Percentiles rank a stretch among this genome's conserved stretches.
phyloP scores from a whole-genome alignment of 2,329 filamentous ascomycete species.

The Pyrenochaeta sp. region DNA sequence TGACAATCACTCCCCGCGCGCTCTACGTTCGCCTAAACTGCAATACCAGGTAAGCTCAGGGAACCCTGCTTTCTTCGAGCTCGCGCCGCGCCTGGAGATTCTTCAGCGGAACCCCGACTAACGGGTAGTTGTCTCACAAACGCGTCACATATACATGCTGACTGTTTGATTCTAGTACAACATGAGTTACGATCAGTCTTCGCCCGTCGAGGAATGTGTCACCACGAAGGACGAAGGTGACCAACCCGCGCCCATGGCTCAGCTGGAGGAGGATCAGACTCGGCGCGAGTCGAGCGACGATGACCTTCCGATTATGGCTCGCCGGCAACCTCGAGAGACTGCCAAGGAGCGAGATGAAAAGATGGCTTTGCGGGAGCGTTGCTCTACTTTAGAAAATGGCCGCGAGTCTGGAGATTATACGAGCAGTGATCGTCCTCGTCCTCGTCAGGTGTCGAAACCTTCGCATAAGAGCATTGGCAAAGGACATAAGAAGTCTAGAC shows the following conservation, averaged over 20 bases:
- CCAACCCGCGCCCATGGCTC: not conserved
- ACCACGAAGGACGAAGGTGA: not conserved
- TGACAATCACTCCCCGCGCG: not conserved
- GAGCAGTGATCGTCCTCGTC: not conserved
- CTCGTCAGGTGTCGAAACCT: slow-evolving; percentile 5
- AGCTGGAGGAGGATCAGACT: not conserved
- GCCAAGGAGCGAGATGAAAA: not conserved
- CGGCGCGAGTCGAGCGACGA: not conserved
- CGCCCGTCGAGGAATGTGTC: not conserved
- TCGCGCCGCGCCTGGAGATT: not conserved
- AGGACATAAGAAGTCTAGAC: slow-evolving; percentile 26
- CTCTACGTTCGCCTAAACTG: not conserved
- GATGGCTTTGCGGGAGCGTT: not conserved
- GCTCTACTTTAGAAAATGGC: not conserved
- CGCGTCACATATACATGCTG: not conserved
- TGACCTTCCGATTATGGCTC: not conserved
- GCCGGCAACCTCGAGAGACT: not conserved
- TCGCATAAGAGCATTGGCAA: slow-evolving; percentile 7
- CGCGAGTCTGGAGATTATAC: not conserved
- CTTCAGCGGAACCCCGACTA: not conserved
- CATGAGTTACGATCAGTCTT: not conserved
- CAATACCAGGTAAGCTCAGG: not conserved
- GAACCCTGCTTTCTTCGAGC: not conserved
- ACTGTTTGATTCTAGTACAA: not conserved
- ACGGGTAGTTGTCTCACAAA: not conserved